phyloP scores from a whole-genome alignment of 2,329 filamentous ascomycete genomes.

The Cephalotrichum gorgonifer region DNA sequence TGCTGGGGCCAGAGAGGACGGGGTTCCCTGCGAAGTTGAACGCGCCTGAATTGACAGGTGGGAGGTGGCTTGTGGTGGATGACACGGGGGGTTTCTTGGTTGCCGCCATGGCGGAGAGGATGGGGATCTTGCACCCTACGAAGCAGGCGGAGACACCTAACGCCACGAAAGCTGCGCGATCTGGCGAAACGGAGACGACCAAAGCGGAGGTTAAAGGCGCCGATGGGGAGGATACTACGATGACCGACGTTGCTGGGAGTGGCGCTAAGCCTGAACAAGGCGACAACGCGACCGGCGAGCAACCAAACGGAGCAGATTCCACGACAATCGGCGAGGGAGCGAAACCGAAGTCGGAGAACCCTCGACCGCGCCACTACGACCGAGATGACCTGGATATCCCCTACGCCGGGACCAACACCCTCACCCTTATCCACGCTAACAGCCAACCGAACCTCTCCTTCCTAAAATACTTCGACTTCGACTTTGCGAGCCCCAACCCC shows the following conservation, averaged over 20 bases:
- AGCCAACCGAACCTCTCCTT: conserved; percentile 80
- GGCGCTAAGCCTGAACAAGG: neutral
- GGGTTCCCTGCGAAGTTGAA: conserved; percentile 4
- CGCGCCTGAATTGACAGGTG: conserved; percentile 16
- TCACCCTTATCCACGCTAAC: conserved; percentile 72
- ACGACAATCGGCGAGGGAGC: conserved; percentile 11
- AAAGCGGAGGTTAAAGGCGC: neutral
- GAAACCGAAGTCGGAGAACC: conserved; percentile 14
- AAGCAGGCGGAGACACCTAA: conserved; percentile 1
- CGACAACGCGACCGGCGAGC: neutral
- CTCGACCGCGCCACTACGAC: conserved; percentile 6
- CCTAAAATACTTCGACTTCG: conserved; percentile 83
- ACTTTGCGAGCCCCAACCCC: conserved; percentile 53
- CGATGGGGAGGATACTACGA: neutral
- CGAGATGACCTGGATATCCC: conserved; percentile 49
- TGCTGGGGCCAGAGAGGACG: conserved; percentile 10
- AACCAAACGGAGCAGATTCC: neutral
- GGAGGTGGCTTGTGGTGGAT: conserved; percentile 72
- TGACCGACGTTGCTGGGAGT: neutral
- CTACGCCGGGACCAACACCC: conserved; percentile 61
- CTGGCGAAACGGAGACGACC: neutral
- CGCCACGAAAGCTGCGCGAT: neutral
- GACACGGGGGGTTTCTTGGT: conserved; percentile 77
- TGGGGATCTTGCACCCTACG: conserved; percentile 63
- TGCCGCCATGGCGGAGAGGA: conserved; percentile 76